Evolutionary conservation across 345 rosid species (phyloP), one percentile per base, ranked within the genome.

Genomic region (Arabidopsis arenosa): DNA sequence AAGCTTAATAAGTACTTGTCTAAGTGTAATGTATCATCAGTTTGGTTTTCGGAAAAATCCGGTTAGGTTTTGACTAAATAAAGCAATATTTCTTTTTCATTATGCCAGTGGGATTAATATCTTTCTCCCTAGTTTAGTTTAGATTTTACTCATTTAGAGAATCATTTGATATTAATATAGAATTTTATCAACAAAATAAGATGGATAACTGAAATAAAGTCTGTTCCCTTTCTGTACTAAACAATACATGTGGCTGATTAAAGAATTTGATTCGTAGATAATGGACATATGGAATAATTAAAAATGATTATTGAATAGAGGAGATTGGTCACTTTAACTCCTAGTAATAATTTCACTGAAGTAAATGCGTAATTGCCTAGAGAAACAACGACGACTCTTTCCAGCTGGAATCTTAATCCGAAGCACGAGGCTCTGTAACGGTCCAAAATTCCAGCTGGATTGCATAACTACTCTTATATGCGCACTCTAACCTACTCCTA

Each of bases 371-470:
- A 36, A 63, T 41, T 35, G 53, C 15, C 43, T 17, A 54, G 9
- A 32, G 64, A 13, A 57, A 55, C 40, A 23, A 28, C 2, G 36
- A 54, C 39, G 79, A 69, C 12, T 60, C 77, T 81, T 78, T 76
- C 83, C 84, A 83, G 92, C 88, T 83, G 88, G 79, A 85, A 68
- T 57, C 52, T 64, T 45, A 56, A 70, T 78, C 70, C 75, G 56
- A 15, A 75, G 58, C 77, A 64, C 82, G 79, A 79, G 77, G 79
- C 66, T 63, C 70, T 14, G 80, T 74, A 86, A 87, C 87, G 86
- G 86, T 83, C 90, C 75, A 78, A 70, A 67, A 63, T n/a, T 76
- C 85, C 89, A 91, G 91, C 95, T 88, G 94, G 83, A 86, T 44
- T 54, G 86, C 91, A 88, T 57, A 58, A 58, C 73, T 66, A 74